Evolutionary conservation across 1,284 basidiomycete species (phyloP).

Genomic region (Trichosporon sp.): DNA sequence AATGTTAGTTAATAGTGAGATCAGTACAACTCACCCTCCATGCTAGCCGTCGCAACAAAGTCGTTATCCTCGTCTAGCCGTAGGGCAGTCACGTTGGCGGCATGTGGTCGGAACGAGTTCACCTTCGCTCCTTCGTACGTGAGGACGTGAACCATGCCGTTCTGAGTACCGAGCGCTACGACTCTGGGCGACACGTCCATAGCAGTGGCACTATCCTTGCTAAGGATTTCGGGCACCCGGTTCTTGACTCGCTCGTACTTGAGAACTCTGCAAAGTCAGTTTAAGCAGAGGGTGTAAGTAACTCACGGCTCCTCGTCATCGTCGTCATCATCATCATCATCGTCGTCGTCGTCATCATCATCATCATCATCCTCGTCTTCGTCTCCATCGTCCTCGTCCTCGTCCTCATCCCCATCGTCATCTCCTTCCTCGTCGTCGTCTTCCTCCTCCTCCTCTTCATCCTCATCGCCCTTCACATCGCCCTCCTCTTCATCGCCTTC

Average conservation of each 20-base stretch:
- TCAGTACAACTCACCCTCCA: slow-evolving; percentile 66
- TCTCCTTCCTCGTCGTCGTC: slow-evolving; percentile 53
- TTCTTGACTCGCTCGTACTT: slow-evolving; percentile 84
- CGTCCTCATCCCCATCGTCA: slow-evolving; percentile 12
- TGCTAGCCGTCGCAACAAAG: slow-evolving; percentile 85
- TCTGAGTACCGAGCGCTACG: slow-evolving; percentile 82
- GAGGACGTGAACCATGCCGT: slow-evolving; percentile 82
- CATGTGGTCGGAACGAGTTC: slow-evolving; percentile 86
- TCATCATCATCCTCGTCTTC: slow-evolving; percentile 3
- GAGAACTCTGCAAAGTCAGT: slow-evolving; percentile 53
- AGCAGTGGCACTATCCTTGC: slow-evolving; percentile 80
- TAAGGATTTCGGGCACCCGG: slow-evolving; percentile 68
- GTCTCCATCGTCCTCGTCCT: slow-evolving; percentile 18
- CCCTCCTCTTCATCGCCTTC: slow-evolving; percentile 3
- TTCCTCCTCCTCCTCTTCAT: slow-evolving; percentile 55
- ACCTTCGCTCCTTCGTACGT: slow-evolving; percentile 73
- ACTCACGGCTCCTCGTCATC: slow-evolving; percentile 47
- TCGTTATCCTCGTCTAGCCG: slow-evolving; percentile 78
- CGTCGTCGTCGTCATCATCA: slow-evolving; percentile 13
- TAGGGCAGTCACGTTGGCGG: slow-evolving; percentile 83
- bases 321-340: slow-evolving; percentile 33
- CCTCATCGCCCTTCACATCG: slow-evolving; percentile 52
- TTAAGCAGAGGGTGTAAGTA: not conserved
- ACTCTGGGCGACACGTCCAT: slow-evolving; percentile 69
- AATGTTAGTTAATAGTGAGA: slow-evolving; percentile 21